Percentiles rank a stretch among this genome's conserved stretches.
These are phyloP conservation scores for Diaporthe amygdali DNA, from an alignment of 2,329 filamentous ascomycete species.

Conservation along the genomic window DNA sequence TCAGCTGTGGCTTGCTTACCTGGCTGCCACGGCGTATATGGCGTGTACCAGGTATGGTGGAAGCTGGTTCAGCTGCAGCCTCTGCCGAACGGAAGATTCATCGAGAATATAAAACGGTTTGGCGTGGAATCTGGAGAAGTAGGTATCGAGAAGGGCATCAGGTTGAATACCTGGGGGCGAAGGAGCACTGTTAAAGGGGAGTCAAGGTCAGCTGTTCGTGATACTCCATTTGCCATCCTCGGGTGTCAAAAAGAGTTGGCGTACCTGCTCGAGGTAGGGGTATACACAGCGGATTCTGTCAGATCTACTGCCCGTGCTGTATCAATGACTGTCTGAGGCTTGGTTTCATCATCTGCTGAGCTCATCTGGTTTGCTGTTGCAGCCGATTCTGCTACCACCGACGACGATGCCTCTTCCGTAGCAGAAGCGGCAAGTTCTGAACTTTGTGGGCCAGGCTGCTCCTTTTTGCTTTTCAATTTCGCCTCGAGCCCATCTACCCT, in stretches of 20 bases:
- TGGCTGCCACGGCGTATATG: constrained; percentile 66
- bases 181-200: constrained; percentile 44
- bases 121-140: constrained; percentile 79
- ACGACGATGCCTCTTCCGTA: constrained; percentile 29
- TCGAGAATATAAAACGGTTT: constrained; percentile 85
- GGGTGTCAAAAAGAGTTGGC: constrained; percentile 17
- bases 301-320: constrained; percentile 38
- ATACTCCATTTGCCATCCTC: not conserved
- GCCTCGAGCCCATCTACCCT: constrained; percentile 86
- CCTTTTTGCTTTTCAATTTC: constrained; percentile 70
- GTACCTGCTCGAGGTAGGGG: constrained; percentile 46
- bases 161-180: constrained; percentile 53
- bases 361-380: constrained; percentile 30
- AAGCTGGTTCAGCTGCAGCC: constrained; percentile 71
- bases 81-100: constrained; percentile 75
- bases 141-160: constrained; percentile 75
- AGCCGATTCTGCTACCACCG: constrained; percentile 26
- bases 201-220: constrained; percentile 4
- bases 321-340: constrained; percentile 45
- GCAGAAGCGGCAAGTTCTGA: constrained; percentile 33
- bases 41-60: constrained; percentile 59
- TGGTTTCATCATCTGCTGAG: constrained; percentile 41
- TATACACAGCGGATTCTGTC: constrained; percentile 47
- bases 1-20: constrained; percentile 47
- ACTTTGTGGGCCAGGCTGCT: constrained; percentile 33